Base-by-base conservation (phyloP, 1,284 basidiomycete species). In the Anthracocystis walkeri region DNA sequence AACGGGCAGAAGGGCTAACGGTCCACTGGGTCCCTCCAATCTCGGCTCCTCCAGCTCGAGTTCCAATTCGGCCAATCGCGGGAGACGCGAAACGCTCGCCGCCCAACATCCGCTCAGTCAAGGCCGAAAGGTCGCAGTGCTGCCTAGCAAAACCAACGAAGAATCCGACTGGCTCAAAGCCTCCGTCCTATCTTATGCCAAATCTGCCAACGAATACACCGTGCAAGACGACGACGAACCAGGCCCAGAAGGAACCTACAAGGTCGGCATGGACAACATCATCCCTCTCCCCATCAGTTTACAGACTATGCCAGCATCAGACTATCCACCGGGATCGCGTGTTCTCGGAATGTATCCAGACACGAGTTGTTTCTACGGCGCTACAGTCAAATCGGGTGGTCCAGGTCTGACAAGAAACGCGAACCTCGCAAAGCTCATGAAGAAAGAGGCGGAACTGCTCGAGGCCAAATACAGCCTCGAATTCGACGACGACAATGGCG, bases 271-370 rank as follows among this genome's bases (percentile, higher is more conserved):
- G 66, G 55, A 53, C 27, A 75, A 70, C 40, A 82, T 85, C 50
- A 79, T 82, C 14, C 84, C 84, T 7, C 66, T 85, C 1, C 84
- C 84, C 10, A 73, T 75, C 42, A 78, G 59, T 20, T 33, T 80
- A 2, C 62, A 65, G 11, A 82, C 83, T 8, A 73, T 85, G 45
- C 84, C 84, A 7, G 52, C 78, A 4, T 57, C 71, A 18, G 81
- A 82, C 49, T 85, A 84, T 48, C 38, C 66, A 1, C 45, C 65
- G 4, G 84, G 84, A 2, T 51, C 77, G 4, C 69, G 79, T 23
- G 84, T 85, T 5, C 63, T 85, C n/a, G 84, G 79, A 3, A 76
- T 85, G 62, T 85, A 85, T 35, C 84, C 84, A 4, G 84, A 85
- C 60, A 85, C 84, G 4, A 81, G 76, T 44, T 85, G 84, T 56